Percentiles rank a stretch among this genome's conserved stretches.
phyloP scores from a whole-genome alignment of 495 filamentous ascomycete genomes.

The Penicillium atrosanguineum region DNA sequence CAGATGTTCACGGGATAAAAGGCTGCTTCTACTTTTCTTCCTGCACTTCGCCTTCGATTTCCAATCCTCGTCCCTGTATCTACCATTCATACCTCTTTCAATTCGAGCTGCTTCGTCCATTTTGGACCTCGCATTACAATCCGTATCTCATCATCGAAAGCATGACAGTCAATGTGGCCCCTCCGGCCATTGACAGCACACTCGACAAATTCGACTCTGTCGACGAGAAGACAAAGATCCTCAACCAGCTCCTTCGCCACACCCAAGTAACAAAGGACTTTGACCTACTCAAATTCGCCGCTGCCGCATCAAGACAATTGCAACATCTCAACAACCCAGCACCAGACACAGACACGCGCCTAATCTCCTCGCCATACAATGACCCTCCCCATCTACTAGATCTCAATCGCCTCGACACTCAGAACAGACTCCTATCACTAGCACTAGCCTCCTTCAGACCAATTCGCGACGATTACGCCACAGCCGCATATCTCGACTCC shows the following conservation, averaged over 20 bases:
- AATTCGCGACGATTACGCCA: conserved; percentile 69
- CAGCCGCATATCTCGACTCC: conserved; percentile 64
- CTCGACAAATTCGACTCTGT: neutral
- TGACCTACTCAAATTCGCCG: conserved; percentile 34
- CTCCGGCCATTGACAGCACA: neutral
- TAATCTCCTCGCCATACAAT: conserved; percentile 75
- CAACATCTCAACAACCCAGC: conserved; percentile 8
- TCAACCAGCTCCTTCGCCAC: conserved; percentile 25
- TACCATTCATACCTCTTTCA: neutral
- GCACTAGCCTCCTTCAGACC: conserved; percentile 63
- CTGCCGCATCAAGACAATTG: conserved; percentile 35
- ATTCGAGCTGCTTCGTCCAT: neutral
- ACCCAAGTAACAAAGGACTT: conserved; percentile 33
- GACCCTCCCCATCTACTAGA: conserved; percentile 66
- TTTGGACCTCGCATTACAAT: neutral
- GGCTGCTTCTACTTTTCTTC: neutral
- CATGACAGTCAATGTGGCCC: conserved; percentile 13
- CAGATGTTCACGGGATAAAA: no score
- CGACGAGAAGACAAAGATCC: neutral
- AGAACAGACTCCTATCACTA: conserved; percentile 66
- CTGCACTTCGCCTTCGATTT: neutral
- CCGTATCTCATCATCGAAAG: neutral
- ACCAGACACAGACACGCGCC: conserved; percentile 22
- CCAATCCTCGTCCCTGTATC: neutral
- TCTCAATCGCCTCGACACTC: conserved; percentile 57